Percentiles rank a stretch among this genome's conserved stretches.
These are phyloP conservation scores for Trichoderma sp. DNA, from an alignment of 2,329 filamentous ascomycete genomes.

Conservation along the genomic window DNA sequence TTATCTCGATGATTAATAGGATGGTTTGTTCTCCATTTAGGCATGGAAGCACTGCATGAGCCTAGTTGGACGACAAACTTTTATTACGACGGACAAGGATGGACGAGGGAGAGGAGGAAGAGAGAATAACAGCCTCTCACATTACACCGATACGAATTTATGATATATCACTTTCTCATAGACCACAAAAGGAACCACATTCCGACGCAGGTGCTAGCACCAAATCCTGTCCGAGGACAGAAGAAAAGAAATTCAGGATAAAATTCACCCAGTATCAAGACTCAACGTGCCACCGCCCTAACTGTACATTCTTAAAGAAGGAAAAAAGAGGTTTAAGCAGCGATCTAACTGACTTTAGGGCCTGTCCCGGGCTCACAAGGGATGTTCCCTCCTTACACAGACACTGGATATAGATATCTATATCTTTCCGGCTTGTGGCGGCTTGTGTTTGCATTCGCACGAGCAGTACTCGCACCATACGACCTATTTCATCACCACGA, in stretches of 20 bases:
- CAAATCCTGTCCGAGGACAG: background rate
- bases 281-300: background rate
- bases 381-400: slow-evolving; percentile 1
- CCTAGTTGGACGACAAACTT: background rate
- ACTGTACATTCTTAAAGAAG: background rate
- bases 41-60: background rate
- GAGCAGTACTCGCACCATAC: background rate
- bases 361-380: slow-evolving; percentile 13
- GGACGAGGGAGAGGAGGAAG: background rate
- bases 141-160: slow-evolving; percentile 6
- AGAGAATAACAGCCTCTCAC: background rate
- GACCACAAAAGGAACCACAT: background rate
- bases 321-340: background rate
- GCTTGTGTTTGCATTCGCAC: background rate
- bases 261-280: background rate
- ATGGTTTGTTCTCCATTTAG: background rate
- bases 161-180: slow-evolving; percentile 14
- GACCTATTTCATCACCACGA: background rate
- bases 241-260: background rate
- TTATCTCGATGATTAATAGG: too few relatives aligned
- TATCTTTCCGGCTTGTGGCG: background rate
- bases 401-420: background rate
- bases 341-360: slow-evolving; percentile 19
- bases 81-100: background rate
- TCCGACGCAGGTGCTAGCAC: background rate